Conservation (phyloP, 306 rosid genomes). For the Abrus pulchellus region DNA sequence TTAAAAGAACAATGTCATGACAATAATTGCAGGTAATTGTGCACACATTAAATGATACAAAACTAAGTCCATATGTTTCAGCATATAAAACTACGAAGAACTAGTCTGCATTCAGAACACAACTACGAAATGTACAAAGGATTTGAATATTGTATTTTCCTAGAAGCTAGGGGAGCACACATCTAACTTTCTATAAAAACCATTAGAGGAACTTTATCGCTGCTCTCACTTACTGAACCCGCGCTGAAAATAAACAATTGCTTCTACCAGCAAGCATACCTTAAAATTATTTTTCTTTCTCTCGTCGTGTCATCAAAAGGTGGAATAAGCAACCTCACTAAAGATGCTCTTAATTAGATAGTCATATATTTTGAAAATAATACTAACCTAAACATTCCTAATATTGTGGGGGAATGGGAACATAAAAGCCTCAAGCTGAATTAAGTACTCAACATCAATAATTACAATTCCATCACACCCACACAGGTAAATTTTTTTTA, state of each 20-base stretch:
- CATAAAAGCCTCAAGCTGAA: constrained; percentile 6
- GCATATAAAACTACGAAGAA: background rate
- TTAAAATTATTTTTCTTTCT: no score
- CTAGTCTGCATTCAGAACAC: background rate
- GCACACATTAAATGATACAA: background rate
- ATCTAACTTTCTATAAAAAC: background rate
- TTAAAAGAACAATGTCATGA: constrained; percentile 5
- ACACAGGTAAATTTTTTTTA: background rate
- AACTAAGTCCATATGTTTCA: constrained; percentile 20
- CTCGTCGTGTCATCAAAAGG: no score
- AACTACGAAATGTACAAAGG: background rate
- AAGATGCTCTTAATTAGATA: background rate
- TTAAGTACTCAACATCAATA: background rate
- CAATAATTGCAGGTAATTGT: background rate
- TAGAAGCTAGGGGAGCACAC: background rate
- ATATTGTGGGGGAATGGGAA: background rate
- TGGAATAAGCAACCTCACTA: no score
- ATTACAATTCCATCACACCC: background rate
- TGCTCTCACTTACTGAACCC: no score
- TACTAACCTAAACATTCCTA: background rate
- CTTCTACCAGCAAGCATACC: no score
- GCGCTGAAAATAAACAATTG: no score
- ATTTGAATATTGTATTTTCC: background rate
- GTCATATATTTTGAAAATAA: constrained; percentile 13
- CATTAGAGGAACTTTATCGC: no score